phyloP scores from a whole-genome alignment of 2,329 filamentous ascomycete species.

The Elsinoe perseae region DNA sequence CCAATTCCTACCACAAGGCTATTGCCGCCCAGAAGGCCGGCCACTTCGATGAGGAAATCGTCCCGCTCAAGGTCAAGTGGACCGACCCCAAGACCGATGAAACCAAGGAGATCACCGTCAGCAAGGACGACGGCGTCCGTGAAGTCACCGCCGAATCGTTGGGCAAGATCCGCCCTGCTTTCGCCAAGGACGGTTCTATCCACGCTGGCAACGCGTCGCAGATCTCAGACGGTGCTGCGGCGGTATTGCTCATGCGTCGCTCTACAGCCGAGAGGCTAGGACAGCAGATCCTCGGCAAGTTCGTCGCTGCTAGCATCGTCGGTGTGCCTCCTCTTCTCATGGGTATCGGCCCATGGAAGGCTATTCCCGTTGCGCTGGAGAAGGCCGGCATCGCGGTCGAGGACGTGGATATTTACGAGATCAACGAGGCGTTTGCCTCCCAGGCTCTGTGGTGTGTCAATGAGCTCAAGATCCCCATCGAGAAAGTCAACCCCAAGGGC shows the following conservation, averaged over 20 bases:
- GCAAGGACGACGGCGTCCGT: constrained; percentile 79
- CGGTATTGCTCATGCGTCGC: constrained; percentile 91
- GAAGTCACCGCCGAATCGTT: constrained; percentile 79
- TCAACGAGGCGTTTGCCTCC: constrained; percentile 97
- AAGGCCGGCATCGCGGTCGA: constrained; percentile 80
- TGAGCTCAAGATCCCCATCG: constrained; percentile 69
- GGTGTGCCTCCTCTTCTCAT: constrained; percentile 90
- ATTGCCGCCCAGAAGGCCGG: constrained; percentile 74
- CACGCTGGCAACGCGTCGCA: constrained; percentile 95
- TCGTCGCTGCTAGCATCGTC: constrained; percentile 73
- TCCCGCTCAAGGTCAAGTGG: constrained; percentile 75
- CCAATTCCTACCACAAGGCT: constrained; percentile 87
- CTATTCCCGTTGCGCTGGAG: constrained; percentile 83
- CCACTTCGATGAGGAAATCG: constrained; percentile 89
- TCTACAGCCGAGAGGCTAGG: constrained; percentile 80
- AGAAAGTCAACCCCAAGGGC: constrained; percentile 96
- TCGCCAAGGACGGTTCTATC: constrained; percentile 84
- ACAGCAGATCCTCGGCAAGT: constrained; percentile 87
- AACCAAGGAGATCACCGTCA: constrained; percentile 72
- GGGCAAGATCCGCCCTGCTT: constrained; percentile 83
- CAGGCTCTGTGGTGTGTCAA: constrained; percentile 93
- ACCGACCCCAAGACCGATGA: constrained; percentile 88
- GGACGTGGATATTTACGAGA: constrained; percentile 95
- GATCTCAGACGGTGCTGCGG: constrained; percentile 91
- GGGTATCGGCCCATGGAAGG: constrained; percentile 92